Conservation (phyloP, 1,284 basidiomycete species). For the Cryptococcus sp. region DNA sequence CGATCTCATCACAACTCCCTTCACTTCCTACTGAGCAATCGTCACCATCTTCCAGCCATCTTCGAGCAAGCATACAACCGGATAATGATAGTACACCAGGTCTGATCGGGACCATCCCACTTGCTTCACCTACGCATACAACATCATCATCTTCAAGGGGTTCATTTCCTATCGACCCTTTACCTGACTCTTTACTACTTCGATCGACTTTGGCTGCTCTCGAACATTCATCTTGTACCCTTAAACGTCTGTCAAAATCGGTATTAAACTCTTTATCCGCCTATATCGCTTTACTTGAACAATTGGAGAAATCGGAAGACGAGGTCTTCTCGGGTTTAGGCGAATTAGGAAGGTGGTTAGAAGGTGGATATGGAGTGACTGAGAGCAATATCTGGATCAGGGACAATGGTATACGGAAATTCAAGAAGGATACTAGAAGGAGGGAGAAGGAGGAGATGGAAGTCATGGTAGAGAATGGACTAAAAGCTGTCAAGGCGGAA, state of each 20-base stretch:
- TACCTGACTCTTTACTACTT: slow-evolving; percentile 40
- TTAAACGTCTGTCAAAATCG: slow-evolving; percentile 39
- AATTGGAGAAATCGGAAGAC: slow-evolving; percentile 43
- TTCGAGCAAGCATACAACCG: no score
- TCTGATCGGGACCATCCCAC: no score
- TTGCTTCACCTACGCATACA: no score
- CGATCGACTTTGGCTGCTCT: slow-evolving; percentile 42
- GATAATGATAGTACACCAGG: no score
- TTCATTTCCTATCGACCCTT: slow-evolving; percentile 32
- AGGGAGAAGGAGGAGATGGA: slow-evolving; percentile 26
- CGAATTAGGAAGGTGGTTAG: slow-evolving; percentile 38
- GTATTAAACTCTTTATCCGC: slow-evolving; percentile 27
- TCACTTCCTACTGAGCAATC: slow-evolving; percentile 1
- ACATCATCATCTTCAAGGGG: not conserved
- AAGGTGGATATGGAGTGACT: slow-evolving; percentile 22
- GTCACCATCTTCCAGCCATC: not conserved
- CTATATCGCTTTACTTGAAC: slow-evolving; percentile 31
- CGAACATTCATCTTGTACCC: slow-evolving; percentile 34
- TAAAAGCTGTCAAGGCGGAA: slow-evolving; percentile 37
- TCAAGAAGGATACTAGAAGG: slow-evolving; percentile 16
- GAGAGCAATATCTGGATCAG: slow-evolving; percentile 13
- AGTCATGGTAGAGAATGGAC: slow-evolving; percentile 20
- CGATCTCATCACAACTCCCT: not conserved
- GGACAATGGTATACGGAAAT: slow-evolving; percentile 14
- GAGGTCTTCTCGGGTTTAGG: slow-evolving; percentile 35